Conservation (phyloP, 2,329 filamentous ascomycete genomes). For the Neofusicoccum sp. region DNA sequence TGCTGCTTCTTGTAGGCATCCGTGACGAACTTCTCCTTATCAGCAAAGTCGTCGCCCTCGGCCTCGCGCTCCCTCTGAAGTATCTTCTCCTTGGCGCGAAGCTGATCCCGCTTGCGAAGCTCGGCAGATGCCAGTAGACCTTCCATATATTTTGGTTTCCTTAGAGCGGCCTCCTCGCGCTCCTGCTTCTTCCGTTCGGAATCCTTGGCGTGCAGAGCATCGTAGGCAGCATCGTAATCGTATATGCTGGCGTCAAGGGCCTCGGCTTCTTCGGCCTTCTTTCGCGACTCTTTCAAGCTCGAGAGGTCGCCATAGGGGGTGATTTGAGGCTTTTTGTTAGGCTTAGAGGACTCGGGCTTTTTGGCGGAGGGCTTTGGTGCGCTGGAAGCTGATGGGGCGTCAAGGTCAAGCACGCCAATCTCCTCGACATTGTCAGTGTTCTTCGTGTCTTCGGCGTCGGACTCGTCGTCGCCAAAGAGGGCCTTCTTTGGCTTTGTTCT, state of each 20-base stretch:
- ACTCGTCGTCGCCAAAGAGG: constrained; percentile 59
- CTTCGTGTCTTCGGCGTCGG: constrained; percentile 54
- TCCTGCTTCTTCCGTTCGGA: constrained; percentile 60
- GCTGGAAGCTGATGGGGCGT: constrained; percentile 35
- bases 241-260: constrained; percentile 74
- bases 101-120: constrained; percentile 73
- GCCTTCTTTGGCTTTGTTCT: constrained; percentile 31
- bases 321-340: constrained; percentile 38
- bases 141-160: constrained; percentile 78
- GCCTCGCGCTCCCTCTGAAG: constrained; percentile 75
- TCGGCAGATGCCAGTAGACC: constrained; percentile 73
- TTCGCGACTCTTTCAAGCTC: constrained; percentile 63
- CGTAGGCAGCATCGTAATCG: constrained; percentile 83
- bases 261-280: constrained; percentile 66
- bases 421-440: constrained; percentile 49
- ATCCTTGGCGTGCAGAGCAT: constrained; percentile 64
- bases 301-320: constrained; percentile 65
- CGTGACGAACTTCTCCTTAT: constrained; percentile 86
- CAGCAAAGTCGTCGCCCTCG: constrained; percentile 78
- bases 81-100: constrained; percentile 79
- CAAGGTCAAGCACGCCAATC: constrained; percentile 58
- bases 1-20: constrained; percentile 81
- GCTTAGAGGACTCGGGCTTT: constrained; percentile 31
- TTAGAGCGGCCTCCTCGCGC: constrained; percentile 58
- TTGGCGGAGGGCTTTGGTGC: constrained; percentile 33